Evolutionary conservation across 495 filamentous ascomycete genomes (phyloP), one percentile per base, ranked within the genome.

Genomic region (Penicillium canariense): DNA sequence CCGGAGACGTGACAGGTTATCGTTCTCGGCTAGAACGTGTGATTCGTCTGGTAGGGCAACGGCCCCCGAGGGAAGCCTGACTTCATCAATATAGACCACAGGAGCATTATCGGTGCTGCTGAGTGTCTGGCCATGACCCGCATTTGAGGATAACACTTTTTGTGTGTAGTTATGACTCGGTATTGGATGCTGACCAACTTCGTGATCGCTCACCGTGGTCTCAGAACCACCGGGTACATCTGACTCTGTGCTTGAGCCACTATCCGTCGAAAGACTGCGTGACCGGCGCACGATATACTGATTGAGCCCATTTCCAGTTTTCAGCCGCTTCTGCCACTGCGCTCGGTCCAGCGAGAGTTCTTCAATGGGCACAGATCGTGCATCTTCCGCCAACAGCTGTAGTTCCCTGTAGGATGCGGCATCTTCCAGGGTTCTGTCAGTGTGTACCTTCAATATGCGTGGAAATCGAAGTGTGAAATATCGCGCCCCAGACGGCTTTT

Each of bases 401-500:
- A 89, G 58, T 51, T 86, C 84, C 2, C 70, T 54, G 39, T 84
- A 81, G 18, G 77, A 76, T 17, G 77, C 68, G 5, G 81, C 68
- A 47, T 87, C 84, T 32, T 75, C 71, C 62, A 78, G 82, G 0
- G 71, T 70, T 26, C 84, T 70, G 48, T 88, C 84, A 44, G 66
- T 73, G 48, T 86, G 83, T 5, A 88, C 66, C 58, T 87, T 88
- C 44, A 76, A 59, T 12, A 86, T 74, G 4, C 86, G 78, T 0
- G 86, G 83, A 58, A 86, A 87, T 3, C 86, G 81, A 55, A 87
- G 82, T 15, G 80, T 77, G 61, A 72, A 87, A 55, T 80, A 84
- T 14, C 72, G 68, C 10, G 72, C 74, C 38, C 82, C 77, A 15
- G 80, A 72, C 5, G 79, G 77, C 53, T 84, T 86, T 43, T 85